Conservation (phyloP, 306 rosid genomes). For the Hippophae tibetana region DNA sequence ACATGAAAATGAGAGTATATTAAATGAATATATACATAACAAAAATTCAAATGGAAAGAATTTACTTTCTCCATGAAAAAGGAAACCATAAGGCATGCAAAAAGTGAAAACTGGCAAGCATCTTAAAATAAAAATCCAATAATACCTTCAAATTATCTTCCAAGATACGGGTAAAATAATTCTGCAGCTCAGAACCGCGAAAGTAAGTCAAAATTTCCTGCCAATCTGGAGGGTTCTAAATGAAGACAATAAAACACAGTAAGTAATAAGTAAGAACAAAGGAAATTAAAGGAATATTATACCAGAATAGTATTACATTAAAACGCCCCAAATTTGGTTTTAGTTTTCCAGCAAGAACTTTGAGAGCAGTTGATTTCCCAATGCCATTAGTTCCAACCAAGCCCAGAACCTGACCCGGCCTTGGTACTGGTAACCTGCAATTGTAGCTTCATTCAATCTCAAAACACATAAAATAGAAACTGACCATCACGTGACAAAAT, state of each 20-base stretch:
- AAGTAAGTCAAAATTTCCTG: slow-evolving; percentile 90
- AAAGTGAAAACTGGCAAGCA: too few relatives aligned
- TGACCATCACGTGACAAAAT: neutral
- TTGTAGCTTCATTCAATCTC: slow-evolving; percentile 12
- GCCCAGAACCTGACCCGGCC: slow-evolving; percentile 98
- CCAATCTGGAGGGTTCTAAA: slow-evolving; percentile 96
- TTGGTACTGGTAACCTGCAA: slow-evolving; percentile 84
- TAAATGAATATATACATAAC: too few relatives aligned
- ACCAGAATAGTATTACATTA: slow-evolving; percentile 38
- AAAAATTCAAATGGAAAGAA: too few relatives aligned
- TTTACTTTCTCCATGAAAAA: too few relatives aligned
- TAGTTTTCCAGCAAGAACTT: slow-evolving; percentile 89
- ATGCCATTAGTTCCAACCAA: slow-evolving; percentile 95
- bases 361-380: slow-evolving; percentile 97
- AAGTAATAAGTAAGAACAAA: slow-evolving; percentile 1
- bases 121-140: neutral
- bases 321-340: slow-evolving; percentile 94
- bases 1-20: too few relatives aligned
- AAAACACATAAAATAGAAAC: slow-evolving; percentile 7
- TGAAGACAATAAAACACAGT: slow-evolving; percentile 3
- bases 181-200: slow-evolving; percentile 94
- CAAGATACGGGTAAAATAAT: slow-evolving; percentile 83
- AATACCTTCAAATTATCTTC: slow-evolving; percentile 89
- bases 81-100: too few relatives aligned
- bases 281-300: neutral